Percentiles rank a stretch among this genome's conserved stretches.
These are phyloP conservation scores for Colletotrichum sansevieriae DNA, from an alignment of 2,329 filamentous ascomycete genomes.

Conservation along the genomic window DNA sequence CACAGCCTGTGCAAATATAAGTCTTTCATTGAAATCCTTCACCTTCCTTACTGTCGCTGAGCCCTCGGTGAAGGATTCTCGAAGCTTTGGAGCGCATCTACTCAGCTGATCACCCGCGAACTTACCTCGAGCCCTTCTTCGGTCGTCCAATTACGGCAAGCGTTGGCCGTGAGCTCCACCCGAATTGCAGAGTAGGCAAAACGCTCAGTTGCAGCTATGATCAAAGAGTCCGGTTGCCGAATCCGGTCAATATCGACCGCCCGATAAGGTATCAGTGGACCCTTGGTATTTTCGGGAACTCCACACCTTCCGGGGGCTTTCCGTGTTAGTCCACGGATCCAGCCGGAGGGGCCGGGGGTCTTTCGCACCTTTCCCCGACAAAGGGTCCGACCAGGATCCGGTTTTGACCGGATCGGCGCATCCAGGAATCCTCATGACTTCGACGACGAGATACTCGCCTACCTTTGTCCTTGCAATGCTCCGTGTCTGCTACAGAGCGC, in stretches of 20 bases:
- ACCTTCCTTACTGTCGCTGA: too few relatives aligned
- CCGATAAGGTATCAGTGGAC: background rate
- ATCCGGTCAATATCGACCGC: background rate
- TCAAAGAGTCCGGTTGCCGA: background rate
- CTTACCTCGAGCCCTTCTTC: too few relatives aligned
- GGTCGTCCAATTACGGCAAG: too few relatives aligned
- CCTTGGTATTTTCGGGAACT: background rate
- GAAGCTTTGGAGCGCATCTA: too few relatives aligned
- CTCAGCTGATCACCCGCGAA: too few relatives aligned
- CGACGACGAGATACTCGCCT: background rate
- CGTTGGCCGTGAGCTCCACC: too few relatives aligned
- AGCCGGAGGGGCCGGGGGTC: conserved; percentile 8
- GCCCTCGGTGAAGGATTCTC: too few relatives aligned
- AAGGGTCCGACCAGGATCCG: conserved; percentile 14
- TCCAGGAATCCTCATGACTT: background rate
- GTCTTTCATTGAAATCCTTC: too few relatives aligned
- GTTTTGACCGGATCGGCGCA: conserved; percentile 7
- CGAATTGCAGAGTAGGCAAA: too few relatives aligned
- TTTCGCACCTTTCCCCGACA: background rate
- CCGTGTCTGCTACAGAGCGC: background rate
- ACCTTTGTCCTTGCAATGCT: background rate
- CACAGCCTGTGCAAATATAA: too few relatives aligned
- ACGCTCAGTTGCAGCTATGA: background rate
- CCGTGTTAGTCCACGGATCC: conserved; percentile 5
- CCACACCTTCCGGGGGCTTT: conserved; percentile 3